Percentiles rank a stretch among this genome's conserved stretches.
Evolutionary conservation across 805 yeast genomes (phyloP).

Genomic region (Starmerella tilneyi): DNA sequence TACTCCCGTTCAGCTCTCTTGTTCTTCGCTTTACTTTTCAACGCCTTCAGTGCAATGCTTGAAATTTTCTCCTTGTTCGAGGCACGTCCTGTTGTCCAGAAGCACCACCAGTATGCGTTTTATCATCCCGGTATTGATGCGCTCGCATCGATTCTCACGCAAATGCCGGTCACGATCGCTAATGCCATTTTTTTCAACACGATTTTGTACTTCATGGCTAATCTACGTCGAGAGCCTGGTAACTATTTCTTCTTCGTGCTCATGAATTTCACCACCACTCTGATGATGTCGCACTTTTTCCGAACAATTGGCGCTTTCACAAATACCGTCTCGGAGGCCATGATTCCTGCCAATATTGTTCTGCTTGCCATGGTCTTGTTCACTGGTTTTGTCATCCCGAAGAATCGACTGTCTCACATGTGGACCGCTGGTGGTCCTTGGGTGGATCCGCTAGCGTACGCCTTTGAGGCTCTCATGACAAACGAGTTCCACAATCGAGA

Average conservation of each 20-base stretch:
- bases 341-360: constrained; percentile 47
- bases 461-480: constrained; percentile 53
- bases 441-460: constrained; percentile 47
- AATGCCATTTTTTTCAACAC: constrained; percentile 39
- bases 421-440: constrained; percentile 65
- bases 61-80: constrained; percentile 43
- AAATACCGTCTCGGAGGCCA: constrained; percentile 46
- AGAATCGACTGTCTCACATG: constrained; percentile 45
- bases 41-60: constrained; percentile 50
- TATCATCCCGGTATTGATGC: constrained; percentile 71
- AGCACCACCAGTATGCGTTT: constrained; percentile 61
- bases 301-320: constrained; percentile 43
- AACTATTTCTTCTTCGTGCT: constrained; percentile 45
- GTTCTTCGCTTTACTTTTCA: constrained; percentile 51
- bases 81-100: constrained; percentile 51
- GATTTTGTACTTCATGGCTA: constrained; percentile 48
- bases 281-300: constrained; percentile 44
- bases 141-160: constrained; percentile 48
- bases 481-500: constrained; percentile 53
- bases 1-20: constrained; percentile 56
- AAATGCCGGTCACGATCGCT: constrained; percentile 50
- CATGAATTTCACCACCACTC: constrained; percentile 38
- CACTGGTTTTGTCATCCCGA: constrained; percentile 55
- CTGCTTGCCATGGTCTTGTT: constrained; percentile 45
- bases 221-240: constrained; percentile 41